A percentile compares a stretch with the other conserved stretches of the same genome.
These are phyloP conservation scores for Hibiscus tridactylites DNA, from an alignment of 345 rosid genomes.

Conservation along the genomic window DNA sequence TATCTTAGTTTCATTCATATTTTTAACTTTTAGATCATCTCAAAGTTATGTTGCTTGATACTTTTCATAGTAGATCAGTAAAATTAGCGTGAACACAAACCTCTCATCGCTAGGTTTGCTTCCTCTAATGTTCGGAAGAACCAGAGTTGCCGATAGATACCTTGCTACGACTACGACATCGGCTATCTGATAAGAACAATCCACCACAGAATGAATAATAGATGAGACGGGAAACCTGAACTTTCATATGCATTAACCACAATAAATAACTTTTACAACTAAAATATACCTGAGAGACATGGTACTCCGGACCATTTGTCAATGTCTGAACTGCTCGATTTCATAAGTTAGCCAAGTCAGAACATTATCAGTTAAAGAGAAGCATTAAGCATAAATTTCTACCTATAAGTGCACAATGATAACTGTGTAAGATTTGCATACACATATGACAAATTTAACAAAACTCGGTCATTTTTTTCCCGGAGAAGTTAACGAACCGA, in stretches of 20 bases:
- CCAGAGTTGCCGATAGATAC: slow-evolving; percentile 71
- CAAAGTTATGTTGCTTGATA: too few species aligned
- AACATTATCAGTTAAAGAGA: background rate
- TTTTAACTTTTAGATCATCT: background rate
- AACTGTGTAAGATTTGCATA: background rate
- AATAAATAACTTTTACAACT: background rate
- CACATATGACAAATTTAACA: background rate
- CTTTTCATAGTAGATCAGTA: background rate
- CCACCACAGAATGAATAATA: slow-evolving; percentile 7
- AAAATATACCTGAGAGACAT: slow-evolving; percentile 76
- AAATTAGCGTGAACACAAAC: slow-evolving; percentile 23
- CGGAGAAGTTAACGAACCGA: slow-evolving; percentile 35
- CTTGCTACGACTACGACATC: slow-evolving; percentile 86
- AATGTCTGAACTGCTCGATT: slow-evolving; percentile 44
- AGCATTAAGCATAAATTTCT: background rate
- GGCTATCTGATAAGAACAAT: slow-evolving; percentile 45
- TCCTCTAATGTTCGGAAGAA: slow-evolving; percentile 95
- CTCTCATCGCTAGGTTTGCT: slow-evolving; percentile 75
- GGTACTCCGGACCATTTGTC: slow-evolving; percentile 95
- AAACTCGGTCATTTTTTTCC: background rate
- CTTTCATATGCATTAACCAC: too few species aligned
- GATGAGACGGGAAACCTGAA: background rate
- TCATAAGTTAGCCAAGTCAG: slow-evolving; percentile 37
- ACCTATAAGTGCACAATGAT: background rate
- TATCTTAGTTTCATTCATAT: slow-evolving; percentile 10